These are phyloP conservation scores for Blakeslea trispora DNA, from an alignment of 371 early-diverging fungal genomes.

Conservation along the genomic window DNA sequence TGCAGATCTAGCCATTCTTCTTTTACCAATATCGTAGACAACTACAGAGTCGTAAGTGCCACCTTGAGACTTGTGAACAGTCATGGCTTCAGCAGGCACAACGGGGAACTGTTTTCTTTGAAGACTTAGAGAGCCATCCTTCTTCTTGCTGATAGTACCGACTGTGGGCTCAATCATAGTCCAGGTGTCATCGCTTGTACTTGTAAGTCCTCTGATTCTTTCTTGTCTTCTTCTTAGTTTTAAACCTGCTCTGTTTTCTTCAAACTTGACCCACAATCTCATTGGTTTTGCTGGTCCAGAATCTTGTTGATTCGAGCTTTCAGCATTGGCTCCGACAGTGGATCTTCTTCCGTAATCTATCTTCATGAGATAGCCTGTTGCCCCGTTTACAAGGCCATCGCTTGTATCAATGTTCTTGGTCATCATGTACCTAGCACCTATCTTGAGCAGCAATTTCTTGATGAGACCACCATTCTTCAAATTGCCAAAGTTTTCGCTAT, in stretches of 20 bases:
- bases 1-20: background rate
- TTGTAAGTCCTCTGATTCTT: too few species aligned
- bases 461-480: background rate
- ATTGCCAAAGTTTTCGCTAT: too few species aligned
- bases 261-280: background rate
- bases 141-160: too few species aligned
- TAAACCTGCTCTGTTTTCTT: background rate
- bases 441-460: background rate
- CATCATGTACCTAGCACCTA: conserved; percentile 3
- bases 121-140: background rate
- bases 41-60: background rate
- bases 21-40: background rate
- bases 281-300: background rate
- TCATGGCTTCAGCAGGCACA: background rate
- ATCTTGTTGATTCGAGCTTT: too few species aligned
- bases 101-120: background rate
- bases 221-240: background rate
- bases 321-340: background rate
- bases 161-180: background rate
- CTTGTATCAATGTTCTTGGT: conserved; percentile 1
- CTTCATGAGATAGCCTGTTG: background rate
- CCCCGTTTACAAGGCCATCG: background rate
- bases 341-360: background rate
- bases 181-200: background rate
- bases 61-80: conserved; percentile 3